Evolutionary conservation across 208 protist genomes (phyloP), one percentile per base, ranked within the genome.

Genomic region (Trypanosomatidae sp.): DNA sequence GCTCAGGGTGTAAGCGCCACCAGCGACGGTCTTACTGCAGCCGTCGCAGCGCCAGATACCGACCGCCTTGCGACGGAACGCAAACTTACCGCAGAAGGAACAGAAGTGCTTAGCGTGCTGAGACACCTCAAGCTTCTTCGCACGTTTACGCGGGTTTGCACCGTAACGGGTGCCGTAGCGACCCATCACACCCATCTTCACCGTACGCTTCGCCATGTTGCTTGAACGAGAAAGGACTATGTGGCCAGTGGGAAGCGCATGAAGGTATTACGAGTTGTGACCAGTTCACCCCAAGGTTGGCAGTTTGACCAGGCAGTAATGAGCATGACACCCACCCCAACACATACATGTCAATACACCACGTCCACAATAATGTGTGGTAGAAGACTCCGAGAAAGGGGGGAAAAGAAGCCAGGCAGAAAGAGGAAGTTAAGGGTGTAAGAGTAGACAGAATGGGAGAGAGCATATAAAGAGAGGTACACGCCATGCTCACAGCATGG

Each of bases 141-240:
- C 93, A 74, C 98, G 97, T 89, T 99, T 99, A 89, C 99, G 91
- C 39, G 99, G 95, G 80, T 99, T 99, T 75, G 98, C 91, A 98
- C 99, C 99, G 88, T 99, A 99, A 83, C 99, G 96, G 82, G 98
- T 98, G 80, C 98, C 99, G 88, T 99, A 99, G 92, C 99, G 99
- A 73, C 99, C 99, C 87, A 98, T 98, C 81, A 99, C 96, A 79
- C 99, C 99, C 91, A 99, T 99, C 95, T 99, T 99, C 70, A 99
- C 98, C 30, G 99, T 99, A 74, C 98, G 97, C 85, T 99, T 99
- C 69, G 96, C 84, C 98, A 98, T 98, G 58, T 39, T 39, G 62
- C 80, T 56, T 30, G 6, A 68, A 36, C 44, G 46, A 50, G 25
- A 53, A 68, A 68, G 25, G 64, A 22, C 64, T 68, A n/a, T 39